phyloP scores from a whole-genome alignment of 1,284 basidiomycete genomes.

The Apiotrichum veenhuisii region DNA sequence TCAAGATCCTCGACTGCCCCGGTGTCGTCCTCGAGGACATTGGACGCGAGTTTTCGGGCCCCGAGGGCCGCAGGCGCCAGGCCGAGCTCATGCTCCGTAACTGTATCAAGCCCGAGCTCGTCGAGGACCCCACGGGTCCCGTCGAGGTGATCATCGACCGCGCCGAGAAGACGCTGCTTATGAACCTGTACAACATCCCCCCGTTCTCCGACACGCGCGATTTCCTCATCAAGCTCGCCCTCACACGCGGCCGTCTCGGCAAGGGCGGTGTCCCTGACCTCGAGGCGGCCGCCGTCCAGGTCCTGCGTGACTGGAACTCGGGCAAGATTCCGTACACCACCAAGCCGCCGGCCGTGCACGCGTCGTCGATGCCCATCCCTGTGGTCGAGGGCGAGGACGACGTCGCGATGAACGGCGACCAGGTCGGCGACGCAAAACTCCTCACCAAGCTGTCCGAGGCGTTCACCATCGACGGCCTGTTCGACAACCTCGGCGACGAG shows the following conservation, averaged over 20 bases:
- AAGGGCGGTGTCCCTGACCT: constrained; percentile 93
- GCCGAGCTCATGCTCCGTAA: constrained; percentile 79
- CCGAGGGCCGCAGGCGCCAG: constrained; percentile 56
- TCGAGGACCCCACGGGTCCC: constrained; percentile 83
- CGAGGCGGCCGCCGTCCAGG: constrained; percentile 71
- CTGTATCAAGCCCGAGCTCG: constrained; percentile 85
- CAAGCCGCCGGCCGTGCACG: constrained; percentile 67
- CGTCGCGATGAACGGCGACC: constrained; percentile 34
- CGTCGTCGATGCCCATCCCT: constrained; percentile 16
- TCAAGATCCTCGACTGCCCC: constrained; percentile 91
- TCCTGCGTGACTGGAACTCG: constrained; percentile 94
- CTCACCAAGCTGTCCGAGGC: constrained; percentile 44
- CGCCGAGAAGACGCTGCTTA: constrained; percentile 65
- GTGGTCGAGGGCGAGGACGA: constrained; percentile 25
- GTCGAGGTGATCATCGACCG: constrained; percentile 79
- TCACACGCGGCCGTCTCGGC: constrained; percentile 76
- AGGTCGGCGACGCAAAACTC: constrained; percentile 45
- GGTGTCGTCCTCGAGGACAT: constrained; percentile 74
- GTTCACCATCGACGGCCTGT: constrained; percentile 48
- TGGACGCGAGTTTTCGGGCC: constrained; percentile 55
- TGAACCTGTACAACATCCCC: constrained; percentile 78
- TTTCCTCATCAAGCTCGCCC: constrained; percentile 85
- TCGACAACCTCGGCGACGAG: constrained; percentile 40
- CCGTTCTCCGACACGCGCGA: constrained; percentile 67
- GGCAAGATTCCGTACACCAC: constrained; percentile 92